These are phyloP conservation scores for Penicillium ochrochloron DNA, from an alignment of 495 filamentous ascomycete species.

Conservation along the genomic window DNA sequence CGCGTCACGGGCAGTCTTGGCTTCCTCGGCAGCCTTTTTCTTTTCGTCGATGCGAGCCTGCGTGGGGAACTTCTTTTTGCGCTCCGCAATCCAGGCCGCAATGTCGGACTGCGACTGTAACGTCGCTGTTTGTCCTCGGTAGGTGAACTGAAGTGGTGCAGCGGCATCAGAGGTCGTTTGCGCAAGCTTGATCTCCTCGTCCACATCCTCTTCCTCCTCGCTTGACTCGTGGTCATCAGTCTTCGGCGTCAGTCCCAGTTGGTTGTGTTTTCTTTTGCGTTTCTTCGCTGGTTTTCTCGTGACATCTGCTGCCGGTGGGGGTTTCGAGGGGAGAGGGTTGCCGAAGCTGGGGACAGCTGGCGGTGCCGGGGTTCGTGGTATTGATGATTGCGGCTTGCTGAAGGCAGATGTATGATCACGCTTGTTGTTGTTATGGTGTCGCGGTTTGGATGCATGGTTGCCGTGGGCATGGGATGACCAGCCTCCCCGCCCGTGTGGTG, in stretches of 20 bases:
- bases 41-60: conserved; percentile 60
- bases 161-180: conserved; percentile 28
- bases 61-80: conserved; percentile 78
- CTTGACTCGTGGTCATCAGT: conserved; percentile 73
- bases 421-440: conserved; percentile 35
- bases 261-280: conserved; percentile 77
- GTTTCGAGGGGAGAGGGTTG: conserved; percentile 62
- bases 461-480: conserved; percentile 53
- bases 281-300: conserved; percentile 61
- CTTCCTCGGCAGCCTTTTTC: conserved; percentile 50
- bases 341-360: conserved; percentile 67
- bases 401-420: conserved; percentile 50
- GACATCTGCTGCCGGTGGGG: conserved; percentile 51
- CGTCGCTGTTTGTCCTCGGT: conserved; percentile 45
- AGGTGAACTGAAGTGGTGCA: conserved; percentile 49
- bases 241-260: conserved; percentile 78
- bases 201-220: conserved; percentile 71
- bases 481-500: conserved; percentile 37
- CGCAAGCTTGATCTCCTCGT: conserved; percentile 65
- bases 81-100: conserved; percentile 78
- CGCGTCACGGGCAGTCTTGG: conserved; percentile 45
- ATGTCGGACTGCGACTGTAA: conserved; percentile 68
- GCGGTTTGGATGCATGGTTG: conserved; percentile 44
- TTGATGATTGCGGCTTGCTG: conserved; percentile 43
- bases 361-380: conserved; percentile 51